Evolutionary conservation across 208 protist species (phyloP).

Genomic region (Trypanosoma theileri): DNA sequence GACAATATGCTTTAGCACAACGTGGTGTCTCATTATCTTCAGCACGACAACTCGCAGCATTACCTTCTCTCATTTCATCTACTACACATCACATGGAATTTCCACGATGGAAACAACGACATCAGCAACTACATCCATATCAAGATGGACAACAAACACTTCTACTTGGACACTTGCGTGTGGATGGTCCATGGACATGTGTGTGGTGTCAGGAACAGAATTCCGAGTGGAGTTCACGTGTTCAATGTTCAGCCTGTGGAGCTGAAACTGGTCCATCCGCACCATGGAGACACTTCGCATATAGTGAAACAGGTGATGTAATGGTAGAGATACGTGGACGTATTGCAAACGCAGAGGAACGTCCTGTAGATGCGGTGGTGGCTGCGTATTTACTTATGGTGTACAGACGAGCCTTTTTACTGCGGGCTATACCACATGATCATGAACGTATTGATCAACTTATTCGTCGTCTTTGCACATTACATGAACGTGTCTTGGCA

Average conservation of each 20-base stretch:
- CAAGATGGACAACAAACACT: background rate
- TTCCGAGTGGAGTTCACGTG: conserved; percentile 58
- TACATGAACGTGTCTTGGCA: conserved; percentile 81
- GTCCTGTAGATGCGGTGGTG: conserved; percentile 70
- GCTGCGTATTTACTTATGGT: conserved; percentile 82
- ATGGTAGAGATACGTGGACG: conserved; percentile 71
- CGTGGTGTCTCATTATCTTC: conserved; percentile 36
- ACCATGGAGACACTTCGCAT: conserved; percentile 71
- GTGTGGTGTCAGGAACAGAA: conserved; percentile 85
- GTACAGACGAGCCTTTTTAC: conserved; percentile 73
- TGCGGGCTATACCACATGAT: conserved; percentile 75
- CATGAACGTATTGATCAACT: conserved; percentile 62
- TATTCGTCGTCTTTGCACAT: conserved; percentile 47
- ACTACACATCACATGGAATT: background rate
- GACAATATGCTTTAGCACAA: conserved; percentile 56
- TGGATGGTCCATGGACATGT: conserved; percentile 72
- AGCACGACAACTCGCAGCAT: conserved; percentile 1
- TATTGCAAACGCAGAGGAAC: conserved; percentile 56
- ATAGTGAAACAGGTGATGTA: conserved; percentile 51
- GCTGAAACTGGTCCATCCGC: conserved; percentile 78
- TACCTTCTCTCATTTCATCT: conserved; percentile 16
- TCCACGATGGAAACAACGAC: background rate
- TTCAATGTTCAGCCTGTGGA: conserved; percentile 71
- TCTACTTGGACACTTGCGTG: conserved; percentile 12
- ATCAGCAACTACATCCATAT: conserved; percentile 8